These are phyloP conservation scores for Colletotrichum theobromicola DNA, from an alignment of 2,329 filamentous ascomycete species.

Conservation along the genomic window DNA sequence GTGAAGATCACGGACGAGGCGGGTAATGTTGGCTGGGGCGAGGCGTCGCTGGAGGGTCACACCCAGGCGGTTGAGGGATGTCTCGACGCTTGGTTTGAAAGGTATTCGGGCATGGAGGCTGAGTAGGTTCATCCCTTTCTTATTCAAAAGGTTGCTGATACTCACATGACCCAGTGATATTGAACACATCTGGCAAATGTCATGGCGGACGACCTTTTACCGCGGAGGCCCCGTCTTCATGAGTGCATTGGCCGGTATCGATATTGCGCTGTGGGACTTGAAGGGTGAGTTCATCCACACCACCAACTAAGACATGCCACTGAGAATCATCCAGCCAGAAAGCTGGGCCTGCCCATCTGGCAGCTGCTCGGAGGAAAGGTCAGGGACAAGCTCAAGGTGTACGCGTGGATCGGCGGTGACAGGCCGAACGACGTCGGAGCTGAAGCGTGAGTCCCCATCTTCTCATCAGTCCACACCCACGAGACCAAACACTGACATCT, in stretches of 20 bases:
- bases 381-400: constrained; percentile 72
- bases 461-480: background rate
- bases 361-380: constrained; percentile 78
- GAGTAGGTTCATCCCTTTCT: constrained; percentile 52
- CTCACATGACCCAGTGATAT: constrained; percentile 61
- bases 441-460: constrained; percentile 55
- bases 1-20: constrained; percentile 76
- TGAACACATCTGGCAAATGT: constrained; percentile 80
- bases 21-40: constrained; percentile 73
- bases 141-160: fast-evolving
- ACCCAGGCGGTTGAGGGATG: constrained; percentile 77
- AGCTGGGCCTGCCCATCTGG: constrained; percentile 69
- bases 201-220: constrained; percentile 76
- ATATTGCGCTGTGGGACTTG: constrained; percentile 82
- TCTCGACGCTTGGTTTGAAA: constrained; percentile 67
- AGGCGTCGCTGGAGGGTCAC: constrained; percentile 76
- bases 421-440: constrained; percentile 68
- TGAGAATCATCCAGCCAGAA: constrained; percentile 37
- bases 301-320: fast-evolving
- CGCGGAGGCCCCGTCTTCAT: constrained; percentile 81
- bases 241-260: constrained; percentile 77
- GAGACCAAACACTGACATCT: background rate
- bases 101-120: constrained; percentile 71
- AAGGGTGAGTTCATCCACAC: constrained; percentile 49
- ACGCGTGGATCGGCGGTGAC: constrained; percentile 81